Evolutionary conservation across 257 asterid species (phyloP).

Genomic region (Solanum acaule): DNA sequence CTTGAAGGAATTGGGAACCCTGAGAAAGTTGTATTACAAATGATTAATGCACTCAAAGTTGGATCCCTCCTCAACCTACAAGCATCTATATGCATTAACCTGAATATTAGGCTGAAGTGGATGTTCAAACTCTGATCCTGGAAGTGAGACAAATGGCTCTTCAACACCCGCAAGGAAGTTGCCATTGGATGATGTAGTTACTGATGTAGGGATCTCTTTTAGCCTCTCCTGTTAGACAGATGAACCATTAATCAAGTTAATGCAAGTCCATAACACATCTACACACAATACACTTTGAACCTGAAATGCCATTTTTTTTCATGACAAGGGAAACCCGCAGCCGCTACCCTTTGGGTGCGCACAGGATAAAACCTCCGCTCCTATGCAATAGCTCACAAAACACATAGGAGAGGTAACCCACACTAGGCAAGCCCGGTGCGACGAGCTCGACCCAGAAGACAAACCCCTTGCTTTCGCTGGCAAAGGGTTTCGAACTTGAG

Average conservation of each 20-base stretch:
- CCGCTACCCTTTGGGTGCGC: not conserved
- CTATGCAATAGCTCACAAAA: not conserved
- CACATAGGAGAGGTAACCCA: not conserved
- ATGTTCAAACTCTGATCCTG: conserved; percentile 79
- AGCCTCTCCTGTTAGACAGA: conserved; percentile 65
- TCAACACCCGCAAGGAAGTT: conserved; percentile 41
- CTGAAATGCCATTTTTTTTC: not conserved
- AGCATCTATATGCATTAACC: conserved; percentile 29
- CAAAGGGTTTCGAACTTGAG: not conserved
- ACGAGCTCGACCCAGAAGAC: not conserved
- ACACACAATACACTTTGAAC: not conserved
- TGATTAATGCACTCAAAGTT: not conserved
- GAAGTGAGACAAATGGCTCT: conserved; percentile 68
- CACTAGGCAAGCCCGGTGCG: not conserved
- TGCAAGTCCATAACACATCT: not conserved
- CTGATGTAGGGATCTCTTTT: conserved; percentile 81
- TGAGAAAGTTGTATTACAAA: conserved; percentile 13
- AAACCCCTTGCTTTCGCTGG: not conserved
- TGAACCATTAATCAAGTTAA: not conserved
- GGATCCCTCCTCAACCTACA: not conserved
- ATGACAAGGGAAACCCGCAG: not conserved
- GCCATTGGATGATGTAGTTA: conserved; percentile 54
- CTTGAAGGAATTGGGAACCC: conserved; percentile 85
- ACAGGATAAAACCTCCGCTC: not conserved
- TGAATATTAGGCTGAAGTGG: conserved; percentile 54